Evolutionary conservation across 2,329 filamentous ascomycete species (phyloP).

Genomic region (Ophiostoma ips): DNA sequence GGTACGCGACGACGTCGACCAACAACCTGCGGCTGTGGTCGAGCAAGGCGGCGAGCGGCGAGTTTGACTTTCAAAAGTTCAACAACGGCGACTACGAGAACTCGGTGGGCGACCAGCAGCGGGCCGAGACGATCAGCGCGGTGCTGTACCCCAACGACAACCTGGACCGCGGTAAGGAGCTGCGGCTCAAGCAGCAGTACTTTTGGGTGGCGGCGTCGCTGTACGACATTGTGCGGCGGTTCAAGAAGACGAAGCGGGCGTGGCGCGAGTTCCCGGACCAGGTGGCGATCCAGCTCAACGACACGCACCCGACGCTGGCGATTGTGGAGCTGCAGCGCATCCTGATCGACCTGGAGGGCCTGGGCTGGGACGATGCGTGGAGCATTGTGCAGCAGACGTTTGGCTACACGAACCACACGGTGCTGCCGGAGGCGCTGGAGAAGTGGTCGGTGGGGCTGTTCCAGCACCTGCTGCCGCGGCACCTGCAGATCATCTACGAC

Average conservation of each 20-base stretch:
- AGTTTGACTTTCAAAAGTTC: constrained; percentile 99
- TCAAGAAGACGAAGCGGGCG: constrained; percentile 88
- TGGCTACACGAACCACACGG: constrained; percentile 97
- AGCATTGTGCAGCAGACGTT: constrained; percentile 64
- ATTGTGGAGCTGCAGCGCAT: constrained; percentile 95
- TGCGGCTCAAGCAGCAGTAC: constrained; percentile 97
- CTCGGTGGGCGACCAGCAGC: constrained; percentile 94
- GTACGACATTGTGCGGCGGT: constrained; percentile 89
- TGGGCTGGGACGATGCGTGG: constrained; percentile 93
- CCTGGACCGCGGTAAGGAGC: constrained; percentile 88
- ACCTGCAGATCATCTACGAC: constrained; percentile 95
- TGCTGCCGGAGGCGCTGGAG: constrained; percentile 90
- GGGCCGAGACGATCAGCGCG: constrained; percentile 96
- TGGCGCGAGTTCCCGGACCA: constrained; percentile 92
- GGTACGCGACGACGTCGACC: constrained; percentile 76
- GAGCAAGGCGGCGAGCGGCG: constrained; percentile 89
- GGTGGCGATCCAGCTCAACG: constrained; percentile 94
- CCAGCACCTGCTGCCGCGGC: constrained; percentile 83
- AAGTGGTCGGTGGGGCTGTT: constrained; percentile 94
- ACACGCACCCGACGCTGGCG: constrained; percentile 91
- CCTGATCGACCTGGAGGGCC: constrained; percentile 72
- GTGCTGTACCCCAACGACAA: constrained; percentile 98
- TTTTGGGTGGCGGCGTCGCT: constrained; percentile 98
- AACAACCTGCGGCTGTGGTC: constrained; percentile 98
- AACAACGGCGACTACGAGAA: constrained; percentile 97